Conservation (phyloP, 305 asterid genomes). For the Fraxinus xanthoxyloides region DNA sequence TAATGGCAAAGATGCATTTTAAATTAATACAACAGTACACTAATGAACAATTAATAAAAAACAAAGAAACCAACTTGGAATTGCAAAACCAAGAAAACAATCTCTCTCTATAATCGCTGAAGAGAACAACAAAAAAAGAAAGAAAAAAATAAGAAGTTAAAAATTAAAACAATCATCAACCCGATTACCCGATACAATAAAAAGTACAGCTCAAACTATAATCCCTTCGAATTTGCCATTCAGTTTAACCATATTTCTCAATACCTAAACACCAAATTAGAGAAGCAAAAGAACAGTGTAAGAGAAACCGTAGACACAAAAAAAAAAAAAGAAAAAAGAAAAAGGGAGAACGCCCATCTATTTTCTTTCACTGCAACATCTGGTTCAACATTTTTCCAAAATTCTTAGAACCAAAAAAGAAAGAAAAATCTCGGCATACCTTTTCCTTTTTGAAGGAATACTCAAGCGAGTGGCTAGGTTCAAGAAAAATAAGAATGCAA, state of each 20-base stretch:
- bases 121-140: neutral
- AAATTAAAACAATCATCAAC: neutral
- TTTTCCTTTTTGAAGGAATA: neutral
- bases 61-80: slow-evolving; percentile 1
- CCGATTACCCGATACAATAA: neutral
- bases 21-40: neutral
- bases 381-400: neutral
- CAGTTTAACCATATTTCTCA: neutral
- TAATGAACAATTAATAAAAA: too few relatives aligned
- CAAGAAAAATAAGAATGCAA: neutral
- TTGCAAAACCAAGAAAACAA: neutral
- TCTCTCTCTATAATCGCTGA: neutral
- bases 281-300: neutral
- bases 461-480: slow-evolving; percentile 18
- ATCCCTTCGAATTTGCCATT: neutral
- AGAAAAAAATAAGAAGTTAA: neutral
- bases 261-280: neutral
- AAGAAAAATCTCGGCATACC: slow-evolving; percentile 10
- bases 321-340: too few relatives aligned
- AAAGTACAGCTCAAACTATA: neutral
- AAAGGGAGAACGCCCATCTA: slow-evolving; percentile 7
- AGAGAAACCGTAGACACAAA: neutral
- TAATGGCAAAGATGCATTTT: neutral
- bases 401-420: neutral
- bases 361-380: neutral